These are phyloP conservation scores for Athelia psychrophila DNA, from an alignment of 1,284 basidiomycete genomes.

Conservation along the genomic window DNA sequence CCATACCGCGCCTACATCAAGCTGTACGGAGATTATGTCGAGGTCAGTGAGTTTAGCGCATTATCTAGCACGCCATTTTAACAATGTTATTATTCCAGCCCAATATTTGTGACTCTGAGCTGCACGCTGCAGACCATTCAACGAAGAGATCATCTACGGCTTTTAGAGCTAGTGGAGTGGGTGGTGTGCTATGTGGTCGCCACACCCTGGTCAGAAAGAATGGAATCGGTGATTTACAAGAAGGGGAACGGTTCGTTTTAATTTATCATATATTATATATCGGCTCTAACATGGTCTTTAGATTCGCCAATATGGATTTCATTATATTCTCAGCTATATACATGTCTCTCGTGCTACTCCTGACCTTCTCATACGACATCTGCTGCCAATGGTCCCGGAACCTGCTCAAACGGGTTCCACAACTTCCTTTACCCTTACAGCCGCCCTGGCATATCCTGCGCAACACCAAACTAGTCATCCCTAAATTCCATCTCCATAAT, in stretches of 20 bases:
- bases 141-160: background rate
- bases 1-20: background rate
- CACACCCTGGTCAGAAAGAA: conserved; percentile 9
- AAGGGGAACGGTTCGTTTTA: conserved; percentile 17
- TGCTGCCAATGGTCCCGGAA: conserved; percentile 17
- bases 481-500: conserved; percentile 7
- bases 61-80: background rate
- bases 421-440: conserved; percentile 2
- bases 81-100: background rate
- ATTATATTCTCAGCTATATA: conserved; percentile 6
- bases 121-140: background rate
- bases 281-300: conserved; percentile 4
- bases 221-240: conserved; percentile 16
- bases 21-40: background rate
- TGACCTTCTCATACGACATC: conserved; percentile 14
- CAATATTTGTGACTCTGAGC: background rate
- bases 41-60: background rate
- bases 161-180: background rate
- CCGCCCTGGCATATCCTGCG: background rate
- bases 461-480: background rate
- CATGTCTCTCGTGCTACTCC: background rate
- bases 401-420: conserved; percentile 8
- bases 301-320: conserved; percentile 17
- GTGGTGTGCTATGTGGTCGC: background rate
- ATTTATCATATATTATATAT: background rate